A percentile compares a stretch with the other conserved stretches of the same genome.
Evolutionary conservation across 2,329 filamentous ascomycete genomes (phyloP).

Genomic region (Penicillium sp.): DNA sequence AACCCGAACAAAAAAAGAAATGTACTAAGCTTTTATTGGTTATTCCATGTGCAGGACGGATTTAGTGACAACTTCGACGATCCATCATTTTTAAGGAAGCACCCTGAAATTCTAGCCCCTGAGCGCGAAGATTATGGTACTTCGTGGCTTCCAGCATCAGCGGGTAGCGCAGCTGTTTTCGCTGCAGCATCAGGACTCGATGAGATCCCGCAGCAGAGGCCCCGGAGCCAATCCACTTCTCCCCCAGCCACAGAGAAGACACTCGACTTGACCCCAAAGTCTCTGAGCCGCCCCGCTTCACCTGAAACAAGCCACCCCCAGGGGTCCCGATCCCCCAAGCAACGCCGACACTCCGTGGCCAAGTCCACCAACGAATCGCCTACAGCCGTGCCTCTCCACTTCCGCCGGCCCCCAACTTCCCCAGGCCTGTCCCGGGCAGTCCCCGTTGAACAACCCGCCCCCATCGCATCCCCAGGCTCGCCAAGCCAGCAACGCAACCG

Average conservation of each 20-base stretch:
- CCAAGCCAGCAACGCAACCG: slow-evolving; percentile 47
- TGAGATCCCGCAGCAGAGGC: slow-evolving; percentile 26
- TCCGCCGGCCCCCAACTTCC: slow-evolving; percentile 52
- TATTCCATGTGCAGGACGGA: slow-evolving; percentile 35
- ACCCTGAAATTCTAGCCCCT: slow-evolving; percentile 58
- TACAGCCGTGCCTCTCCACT: slow-evolving; percentile 58
- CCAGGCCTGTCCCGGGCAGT: slow-evolving; percentile 46
- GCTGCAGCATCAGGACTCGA: slow-evolving; percentile 20
- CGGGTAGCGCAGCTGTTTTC: slow-evolving; percentile 20
- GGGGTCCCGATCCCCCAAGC: slow-evolving; percentile 12
- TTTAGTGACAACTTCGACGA: slow-evolving; percentile 41
- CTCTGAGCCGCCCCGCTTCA: slow-evolving; percentile 38
- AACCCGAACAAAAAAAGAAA: slow-evolving; percentile 25
- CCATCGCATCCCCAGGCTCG: slow-evolving; percentile 40
- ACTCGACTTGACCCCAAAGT: slow-evolving; percentile 30
- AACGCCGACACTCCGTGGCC: slow-evolving; percentile 33
- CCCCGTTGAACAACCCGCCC: slow-evolving; percentile 39
- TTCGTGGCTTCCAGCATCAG: slow-evolving; percentile 43
- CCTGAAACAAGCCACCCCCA: slow-evolving; percentile 23
- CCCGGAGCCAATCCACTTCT: slow-evolving; percentile 39
- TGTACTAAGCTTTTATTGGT: slow-evolving; percentile 34
- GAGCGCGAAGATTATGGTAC: slow-evolving; percentile 40
- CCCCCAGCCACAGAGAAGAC: slow-evolving; percentile 32
- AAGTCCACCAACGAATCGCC: slow-evolving; percentile 43
- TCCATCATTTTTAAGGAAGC: slow-evolving; percentile 64